Evolutionary conservation across 2,329 filamentous ascomycete species (phyloP).

Genomic region (Alternaria tenuissima): DNA sequence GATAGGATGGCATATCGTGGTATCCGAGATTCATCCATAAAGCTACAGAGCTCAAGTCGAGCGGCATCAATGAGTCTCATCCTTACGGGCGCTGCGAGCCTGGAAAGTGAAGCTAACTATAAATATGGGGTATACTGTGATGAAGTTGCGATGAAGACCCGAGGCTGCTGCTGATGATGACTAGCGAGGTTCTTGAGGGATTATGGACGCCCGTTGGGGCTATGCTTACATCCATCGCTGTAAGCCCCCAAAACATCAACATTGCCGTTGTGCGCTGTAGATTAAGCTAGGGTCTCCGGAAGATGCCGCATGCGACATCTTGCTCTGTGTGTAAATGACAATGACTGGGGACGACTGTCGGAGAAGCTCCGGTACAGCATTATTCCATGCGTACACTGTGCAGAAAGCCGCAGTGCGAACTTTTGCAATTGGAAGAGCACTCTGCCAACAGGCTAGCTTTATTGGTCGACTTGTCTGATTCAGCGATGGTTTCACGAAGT

Average conservation of each 20-base stretch:
- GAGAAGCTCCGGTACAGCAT: not conserved
- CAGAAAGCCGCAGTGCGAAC: not conserved
- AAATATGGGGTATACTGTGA: not conserved
- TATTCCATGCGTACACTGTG: no score
- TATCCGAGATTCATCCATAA: conserved; percentile 11
- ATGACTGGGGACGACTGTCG: not conserved
- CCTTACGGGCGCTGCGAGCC: not conserved
- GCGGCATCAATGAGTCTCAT: conserved; percentile 25
- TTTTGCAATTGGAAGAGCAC: not conserved
- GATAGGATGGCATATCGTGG: conserved; percentile 31
- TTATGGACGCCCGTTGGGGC: not conserved
- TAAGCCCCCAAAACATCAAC: not conserved
- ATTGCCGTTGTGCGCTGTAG: no score
- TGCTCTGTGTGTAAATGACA: not conserved
- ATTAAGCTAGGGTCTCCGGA: not conserved
- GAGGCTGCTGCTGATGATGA: not conserved
- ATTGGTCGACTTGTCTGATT: not conserved
- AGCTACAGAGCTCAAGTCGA: conserved; percentile 12
- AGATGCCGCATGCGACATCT: not conserved
- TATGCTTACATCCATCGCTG: not conserved
- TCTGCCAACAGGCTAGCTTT: not conserved
- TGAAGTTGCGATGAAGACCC: not conserved
- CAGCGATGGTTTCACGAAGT: conserved; percentile 15
- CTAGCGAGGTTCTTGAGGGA: not conserved
- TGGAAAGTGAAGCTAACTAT: not conserved